These are phyloP conservation scores for Triadica sebifera DNA, from an alignment of 345 rosid species.

Conservation along the genomic window DNA sequence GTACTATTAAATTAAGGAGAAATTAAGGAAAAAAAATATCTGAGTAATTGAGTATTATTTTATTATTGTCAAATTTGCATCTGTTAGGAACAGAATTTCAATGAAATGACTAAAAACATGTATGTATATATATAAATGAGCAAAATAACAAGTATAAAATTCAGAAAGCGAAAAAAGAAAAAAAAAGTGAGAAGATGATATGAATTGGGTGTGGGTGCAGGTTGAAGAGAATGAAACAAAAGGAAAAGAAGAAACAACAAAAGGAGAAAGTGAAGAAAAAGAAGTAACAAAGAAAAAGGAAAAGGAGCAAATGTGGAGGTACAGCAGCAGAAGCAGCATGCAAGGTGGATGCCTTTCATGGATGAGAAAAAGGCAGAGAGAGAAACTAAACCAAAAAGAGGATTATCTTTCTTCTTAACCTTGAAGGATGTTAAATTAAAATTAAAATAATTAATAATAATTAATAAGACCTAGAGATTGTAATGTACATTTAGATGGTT, in stretches of 20 bases:
- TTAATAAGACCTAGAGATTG: constrained; percentile 11
- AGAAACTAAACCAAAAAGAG: constrained; percentile 42
- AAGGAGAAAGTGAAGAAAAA: constrained; percentile 14
- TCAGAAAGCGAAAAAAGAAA: background rate
- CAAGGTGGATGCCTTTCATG: constrained; percentile 69
- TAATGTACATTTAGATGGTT: background rate
- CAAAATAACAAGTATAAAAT: too few species aligned
- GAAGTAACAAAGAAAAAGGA: constrained; percentile 5
- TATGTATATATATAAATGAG: background rate
- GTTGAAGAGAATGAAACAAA: constrained; percentile 38
- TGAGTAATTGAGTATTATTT: too few species aligned
- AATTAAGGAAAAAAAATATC: too few species aligned
- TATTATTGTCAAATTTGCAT: too few species aligned
- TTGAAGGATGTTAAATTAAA: constrained; percentile 23
- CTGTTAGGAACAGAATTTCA: too few species aligned
- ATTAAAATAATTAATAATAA: background rate
- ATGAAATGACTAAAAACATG: background rate
- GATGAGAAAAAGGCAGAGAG: constrained; percentile 54
- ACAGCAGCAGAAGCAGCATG: constrained; percentile 26
- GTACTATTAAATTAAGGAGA: too few species aligned
- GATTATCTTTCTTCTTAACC: constrained; percentile 41
- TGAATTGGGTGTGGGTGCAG: constrained; percentile 18
- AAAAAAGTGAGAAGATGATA: background rate
- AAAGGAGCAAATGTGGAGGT: constrained; percentile 20
- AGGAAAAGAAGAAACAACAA: constrained; percentile 27